Evolutionary conservation across 495 filamentous ascomycete species (phyloP), one percentile per base, ranked within the genome.

Genomic region (Pseudotulostoma volvatum): DNA sequence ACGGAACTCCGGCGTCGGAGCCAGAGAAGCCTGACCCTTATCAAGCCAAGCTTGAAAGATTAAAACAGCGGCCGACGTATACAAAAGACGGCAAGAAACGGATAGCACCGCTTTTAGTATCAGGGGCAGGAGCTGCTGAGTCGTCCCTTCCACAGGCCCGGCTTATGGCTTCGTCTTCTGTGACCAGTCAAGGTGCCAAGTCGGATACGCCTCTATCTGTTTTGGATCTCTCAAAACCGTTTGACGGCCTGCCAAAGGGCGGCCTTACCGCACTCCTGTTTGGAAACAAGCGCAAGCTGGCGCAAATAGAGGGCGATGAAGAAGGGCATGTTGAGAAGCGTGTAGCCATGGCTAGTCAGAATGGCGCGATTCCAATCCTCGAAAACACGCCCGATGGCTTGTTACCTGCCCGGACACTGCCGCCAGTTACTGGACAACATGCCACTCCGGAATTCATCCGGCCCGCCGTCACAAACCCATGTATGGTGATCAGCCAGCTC

Each of bases 61-160:
- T 95, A 42, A 96, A 96, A 55, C 76, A 84, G 36, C 77, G 88
- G 7, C 84, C 94, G 5, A 93, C 85, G 13, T 81, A 93, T 35
- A 93, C 86, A 1, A 95, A 96, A 55, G 90, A 99, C 38, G 90
- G 90, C 13, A 95, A 86, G 60, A 99, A 96, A 60, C 74, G 92
- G 17, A 85, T 99, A 39, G 82, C 84, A 2, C 90, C 90, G 4
- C 57, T 96, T 47, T 69, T 99, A 3, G 81, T 99, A 11, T 95
- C 90, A 3, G 83, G 79, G 3, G 68, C 81, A 15, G 83, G 80
- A 5, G 78, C 73, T 4, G 81, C 79, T 11, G 79, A 88, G 45
- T 84, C 84, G 0, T 90, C 84, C 8, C 63, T 93, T n/a, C 87
- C 87, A 0, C 81, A 86, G 42, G 72, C 83, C 8, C 79, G 86